Evolutionary conservation across 139 green algal genomes (phyloP).

Genomic region (Cymbomonas tetramitiformis): DNA sequence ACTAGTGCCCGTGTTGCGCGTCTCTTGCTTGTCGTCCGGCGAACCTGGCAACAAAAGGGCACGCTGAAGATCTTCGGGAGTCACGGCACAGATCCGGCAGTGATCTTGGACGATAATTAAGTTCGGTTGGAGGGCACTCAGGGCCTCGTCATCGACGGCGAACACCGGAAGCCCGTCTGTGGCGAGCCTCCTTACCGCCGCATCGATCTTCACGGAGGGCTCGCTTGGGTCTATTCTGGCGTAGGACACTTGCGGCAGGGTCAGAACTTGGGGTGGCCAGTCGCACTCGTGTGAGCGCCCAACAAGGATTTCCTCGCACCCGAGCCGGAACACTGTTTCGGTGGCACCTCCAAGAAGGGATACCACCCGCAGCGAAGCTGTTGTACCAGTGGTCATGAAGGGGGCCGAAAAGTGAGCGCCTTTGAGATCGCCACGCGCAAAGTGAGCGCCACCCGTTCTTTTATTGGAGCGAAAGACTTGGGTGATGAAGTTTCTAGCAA

Average conservation of each 20-base stretch:
- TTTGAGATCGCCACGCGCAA: no score
- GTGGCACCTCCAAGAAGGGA: no score
- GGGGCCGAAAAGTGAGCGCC: no score
- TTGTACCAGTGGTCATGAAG: no score
- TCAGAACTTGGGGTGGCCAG: not conserved
- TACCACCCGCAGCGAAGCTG: no score
- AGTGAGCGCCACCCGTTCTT: no score
- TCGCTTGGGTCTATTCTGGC: not conserved
- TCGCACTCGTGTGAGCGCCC: constrained; percentile 8
- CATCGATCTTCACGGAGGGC: not conserved
- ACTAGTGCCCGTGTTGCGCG: constrained; percentile 18
- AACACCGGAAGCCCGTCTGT: constrained; percentile 9
- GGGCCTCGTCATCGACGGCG: constrained; percentile 15
- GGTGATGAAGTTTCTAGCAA: no score
- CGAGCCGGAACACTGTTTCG: no score
- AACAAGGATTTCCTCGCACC: not conserved
- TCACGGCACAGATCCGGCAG: constrained; percentile 29
- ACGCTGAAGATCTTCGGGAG: constrained; percentile 18
- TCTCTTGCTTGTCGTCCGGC: not conserved
- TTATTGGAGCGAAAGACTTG: no score
- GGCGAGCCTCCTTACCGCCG: not conserved
- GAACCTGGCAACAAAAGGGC: constrained; percentile 5
- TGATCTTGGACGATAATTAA: constrained; percentile 32
- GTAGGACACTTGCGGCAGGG: not conserved
- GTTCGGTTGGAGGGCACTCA: constrained; percentile 16